A percentile compares a stretch with the other conserved stretches of the same genome.
Evolutionary conservation across 1,139 yeast species (phyloP).

Genomic region (Sporopachydermia cereana): DNA sequence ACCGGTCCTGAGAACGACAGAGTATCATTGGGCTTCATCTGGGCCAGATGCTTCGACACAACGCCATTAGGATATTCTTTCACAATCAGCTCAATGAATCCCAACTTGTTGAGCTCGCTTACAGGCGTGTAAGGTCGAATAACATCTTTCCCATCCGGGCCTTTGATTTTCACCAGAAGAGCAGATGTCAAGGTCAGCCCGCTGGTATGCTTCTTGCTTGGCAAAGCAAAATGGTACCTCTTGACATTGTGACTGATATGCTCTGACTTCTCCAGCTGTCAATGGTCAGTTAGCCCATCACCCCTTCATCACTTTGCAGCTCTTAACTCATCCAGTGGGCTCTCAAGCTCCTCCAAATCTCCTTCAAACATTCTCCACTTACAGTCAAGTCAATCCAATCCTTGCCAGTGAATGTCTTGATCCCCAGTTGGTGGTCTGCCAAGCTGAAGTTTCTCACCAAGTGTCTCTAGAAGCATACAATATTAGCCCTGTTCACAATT

Average conservation of each 20-base stretch:
- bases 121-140: constrained; percentile 79
- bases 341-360: too few relatives aligned
- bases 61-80: constrained; percentile 62
- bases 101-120: constrained; percentile 46
- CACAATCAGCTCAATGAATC: constrained; percentile 52
- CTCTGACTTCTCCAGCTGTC: constrained; percentile 1
- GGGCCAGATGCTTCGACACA: constrained; percentile 51
- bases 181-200: constrained; percentile 63
- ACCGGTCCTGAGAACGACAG: constrained; percentile 73
- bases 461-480: constrained; percentile 1
- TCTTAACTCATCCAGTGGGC: too few relatives aligned
- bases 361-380: too few relatives aligned
- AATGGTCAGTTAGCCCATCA: background rate
- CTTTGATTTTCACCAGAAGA: constrained; percentile 56
- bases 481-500: too few relatives aligned
- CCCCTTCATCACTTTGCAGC: too few relatives aligned
- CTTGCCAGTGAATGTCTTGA: background rate
- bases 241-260: constrained; percentile 18
- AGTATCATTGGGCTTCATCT: constrained; percentile 54
- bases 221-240: constrained; percentile 49
- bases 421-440: background rate
- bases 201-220: constrained; percentile 41
- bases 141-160: constrained; percentile 64
- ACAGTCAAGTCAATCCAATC: constrained; percentile 4
- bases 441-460: constrained; percentile 5